phyloP scores from a whole-genome alignment of 2,329 filamentous ascomycete species.

The Diaporthe nobilis region DNA sequence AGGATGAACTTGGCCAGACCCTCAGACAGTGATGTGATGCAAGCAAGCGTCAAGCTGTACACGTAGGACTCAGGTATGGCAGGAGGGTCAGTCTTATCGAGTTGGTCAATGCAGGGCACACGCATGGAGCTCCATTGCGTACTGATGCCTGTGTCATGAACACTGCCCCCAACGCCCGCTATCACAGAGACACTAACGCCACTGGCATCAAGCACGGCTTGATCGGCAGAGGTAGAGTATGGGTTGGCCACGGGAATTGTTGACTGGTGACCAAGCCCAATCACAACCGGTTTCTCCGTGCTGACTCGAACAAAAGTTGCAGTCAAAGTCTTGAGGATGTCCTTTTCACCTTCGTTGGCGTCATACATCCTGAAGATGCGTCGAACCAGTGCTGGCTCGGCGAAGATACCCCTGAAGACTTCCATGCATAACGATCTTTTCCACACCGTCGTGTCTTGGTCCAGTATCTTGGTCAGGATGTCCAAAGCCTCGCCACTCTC shows the following conservation, averaged over 20 bases:
- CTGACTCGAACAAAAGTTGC: constrained; percentile 93
- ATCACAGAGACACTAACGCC: constrained; percentile 87
- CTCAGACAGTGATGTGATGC: constrained; percentile 91
- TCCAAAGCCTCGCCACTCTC: constrained; percentile 89
- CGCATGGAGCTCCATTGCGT: constrained; percentile 91
- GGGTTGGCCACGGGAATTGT: constrained; percentile 79
- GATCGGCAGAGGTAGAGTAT: constrained; percentile 76
- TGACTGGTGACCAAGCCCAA: constrained; percentile 91
- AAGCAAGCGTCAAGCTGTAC: constrained; percentile 89
- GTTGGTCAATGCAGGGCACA: constrained; percentile 90
- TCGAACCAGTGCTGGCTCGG: constrained; percentile 82
- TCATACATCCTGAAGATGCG: constrained; percentile 88
- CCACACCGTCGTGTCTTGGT: constrained; percentile 88
- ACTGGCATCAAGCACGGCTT: constrained; percentile 90
- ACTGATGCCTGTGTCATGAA: constrained; percentile 83
- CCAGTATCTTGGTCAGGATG: constrained; percentile 86
- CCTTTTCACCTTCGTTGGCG: constrained; percentile 76
- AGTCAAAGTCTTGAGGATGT: constrained; percentile 85
- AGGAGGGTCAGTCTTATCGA: constrained; percentile 92
- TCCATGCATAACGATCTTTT: constrained; percentile 93
- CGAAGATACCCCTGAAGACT: constrained; percentile 87
- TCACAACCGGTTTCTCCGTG: constrained; percentile 89
- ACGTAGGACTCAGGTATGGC: constrained; percentile 91
- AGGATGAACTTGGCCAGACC: constrained; percentile 94
- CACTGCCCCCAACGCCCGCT: constrained; percentile 76